Base-by-base conservation (phyloP, 2,329 filamentous ascomycete species). In the Epichloe aotearoae region DNA sequence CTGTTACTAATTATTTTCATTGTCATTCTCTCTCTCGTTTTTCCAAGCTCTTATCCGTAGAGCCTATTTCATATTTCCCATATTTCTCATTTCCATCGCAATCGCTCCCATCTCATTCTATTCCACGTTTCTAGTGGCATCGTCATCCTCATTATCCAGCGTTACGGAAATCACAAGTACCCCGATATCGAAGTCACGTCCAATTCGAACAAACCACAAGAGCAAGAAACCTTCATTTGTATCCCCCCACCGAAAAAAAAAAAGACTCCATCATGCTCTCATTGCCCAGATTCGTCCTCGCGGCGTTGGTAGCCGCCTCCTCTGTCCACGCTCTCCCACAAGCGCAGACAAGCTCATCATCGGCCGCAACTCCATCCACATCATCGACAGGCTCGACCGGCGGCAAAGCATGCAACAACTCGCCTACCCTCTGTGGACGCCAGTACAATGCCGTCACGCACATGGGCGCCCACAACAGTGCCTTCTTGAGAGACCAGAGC, bases 371-470 rank as follows among this genome's bases (percentile, higher is more conserved):
- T 20, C 20, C 52, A 17, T 52, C 56, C 14, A 36, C 56, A 26
- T 54, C 61, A 15, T 54, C 46, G n/a, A 30, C 56, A 7, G 52
- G 54, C 26, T 52, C 54, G 10, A 51, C 54, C 5, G 52, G 55
- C 30, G 52, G 54, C 47, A 60, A 59, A 15, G 79, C 82, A 34
- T 93, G 88, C 76, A 93, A 93, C 70, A 91, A 91, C 72, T 88
- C 84, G 1, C 84, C 86, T 0, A 69, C 74, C 42, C 76, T 93
- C 40, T 93, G 88, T 72, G 71, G 69, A 54, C 79, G 79, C 55
- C 69, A 77, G 17, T 93, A 93, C 71, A 82, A 80, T 68, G 80
- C 84, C 57, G 77, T 93, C 58, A 90, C 86, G 3, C 77, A 90
- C 64, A 78, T 91, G 61, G 86, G 86, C 20, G 84, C 84, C 17